These are phyloP conservation scores for Xerocomellus amylosporus DNA, from an alignment of 768 basidiomycete species.

Conservation along the genomic window DNA sequence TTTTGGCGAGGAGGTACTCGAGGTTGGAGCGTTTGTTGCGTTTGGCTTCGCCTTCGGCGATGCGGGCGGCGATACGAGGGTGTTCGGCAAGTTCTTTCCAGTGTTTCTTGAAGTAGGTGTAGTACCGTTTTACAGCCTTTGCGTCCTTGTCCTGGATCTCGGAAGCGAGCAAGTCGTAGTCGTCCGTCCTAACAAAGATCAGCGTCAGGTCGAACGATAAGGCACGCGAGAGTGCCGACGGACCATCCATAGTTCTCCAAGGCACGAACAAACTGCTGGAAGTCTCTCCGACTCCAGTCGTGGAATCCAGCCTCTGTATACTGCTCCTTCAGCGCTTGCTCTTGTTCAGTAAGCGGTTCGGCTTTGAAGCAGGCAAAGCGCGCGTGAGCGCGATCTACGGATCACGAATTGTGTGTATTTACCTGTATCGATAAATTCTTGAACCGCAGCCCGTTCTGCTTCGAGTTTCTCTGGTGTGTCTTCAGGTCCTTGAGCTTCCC, in stretches of 20 bases:
- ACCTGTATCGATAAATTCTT: conserved; percentile 89
- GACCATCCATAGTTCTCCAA: conserved; percentile 82
- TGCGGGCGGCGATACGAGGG: conserved; percentile 77
- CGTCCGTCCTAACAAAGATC: conserved; percentile 49
- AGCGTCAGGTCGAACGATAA: not conserved
- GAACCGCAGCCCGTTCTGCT: conserved; percentile 72
- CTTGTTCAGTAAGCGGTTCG: conserved; percentile 87
- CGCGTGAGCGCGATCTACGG: not conserved
- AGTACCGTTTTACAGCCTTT: conserved; percentile 76
- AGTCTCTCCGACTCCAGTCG: conserved; percentile 91
- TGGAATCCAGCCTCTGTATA: conserved; percentile 78
- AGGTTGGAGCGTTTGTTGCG: conserved; percentile 83
- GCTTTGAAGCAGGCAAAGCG: conserved; percentile 44
- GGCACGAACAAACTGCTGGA: conserved; percentile 84
- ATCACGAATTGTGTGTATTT: not conserved
- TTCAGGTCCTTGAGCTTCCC: conserved; percentile 65
- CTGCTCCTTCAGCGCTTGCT: conserved; percentile 75
- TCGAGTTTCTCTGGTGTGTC: conserved; percentile 85
- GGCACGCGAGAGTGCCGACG: conserved; percentile 17
- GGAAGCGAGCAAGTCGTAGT: conserved; percentile 64
- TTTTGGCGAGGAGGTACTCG: conserved; percentile 72
- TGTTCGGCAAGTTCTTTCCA: conserved; percentile 76
- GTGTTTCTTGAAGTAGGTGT: conserved; percentile 82
- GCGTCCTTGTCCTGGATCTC: conserved; percentile 84
- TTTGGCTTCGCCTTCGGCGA: conserved; percentile 85